Percentiles rank a stretch among this genome's conserved stretches.
These are phyloP conservation scores for Epithele typhae DNA, from an alignment of 768 basidiomycete genomes.

Conservation along the genomic window DNA sequence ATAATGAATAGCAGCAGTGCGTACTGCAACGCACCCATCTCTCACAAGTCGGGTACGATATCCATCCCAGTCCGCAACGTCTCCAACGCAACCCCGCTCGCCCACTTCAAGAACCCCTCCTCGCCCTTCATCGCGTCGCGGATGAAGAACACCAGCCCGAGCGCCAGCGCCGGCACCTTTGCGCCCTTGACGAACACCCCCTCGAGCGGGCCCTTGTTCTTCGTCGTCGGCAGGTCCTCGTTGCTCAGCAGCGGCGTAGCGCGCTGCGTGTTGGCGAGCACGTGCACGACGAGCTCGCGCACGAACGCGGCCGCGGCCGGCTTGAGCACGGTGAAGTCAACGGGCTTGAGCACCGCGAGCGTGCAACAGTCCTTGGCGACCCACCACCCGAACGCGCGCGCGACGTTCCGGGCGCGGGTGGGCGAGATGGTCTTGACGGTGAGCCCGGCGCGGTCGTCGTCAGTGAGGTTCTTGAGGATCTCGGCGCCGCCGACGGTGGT, in stretches of 20 bases:
- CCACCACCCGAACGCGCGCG: constrained; percentile 90
- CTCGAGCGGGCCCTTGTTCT: constrained; percentile 62
- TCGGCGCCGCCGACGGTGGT: constrained; percentile 74
- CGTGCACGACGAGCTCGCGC: constrained; percentile 57
- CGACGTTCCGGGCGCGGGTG: constrained; percentile 64
- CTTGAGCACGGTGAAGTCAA: constrained; percentile 80
- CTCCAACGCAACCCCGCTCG: constrained; percentile 59
- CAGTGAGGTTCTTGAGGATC: constrained; percentile 55
- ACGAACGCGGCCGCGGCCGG: constrained; percentile 63
- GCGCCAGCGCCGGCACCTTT: constrained; percentile 57
- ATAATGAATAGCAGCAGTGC: not conserved
- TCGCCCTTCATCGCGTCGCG: constrained; percentile 36
- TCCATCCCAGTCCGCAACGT: constrained; percentile 64
- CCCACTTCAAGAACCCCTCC: constrained; percentile 57
- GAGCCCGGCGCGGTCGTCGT: constrained; percentile 39
- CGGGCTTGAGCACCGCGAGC: constrained; percentile 83
- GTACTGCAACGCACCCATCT: not conserved
- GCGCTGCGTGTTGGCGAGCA: constrained; percentile 74
- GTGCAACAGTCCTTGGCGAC: constrained; percentile 78
- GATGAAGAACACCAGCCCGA: constrained; percentile 76
- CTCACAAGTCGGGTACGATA: constrained; percentile 19
- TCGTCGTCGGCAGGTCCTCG: constrained; percentile 34
- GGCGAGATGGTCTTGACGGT: constrained; percentile 52
- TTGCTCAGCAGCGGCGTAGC: constrained; percentile 56
- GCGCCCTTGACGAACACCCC: constrained; percentile 76